Conservation (phyloP, 2,329 filamentous ascomycete genomes). For the Trichoderma koningiopsis region DNA sequence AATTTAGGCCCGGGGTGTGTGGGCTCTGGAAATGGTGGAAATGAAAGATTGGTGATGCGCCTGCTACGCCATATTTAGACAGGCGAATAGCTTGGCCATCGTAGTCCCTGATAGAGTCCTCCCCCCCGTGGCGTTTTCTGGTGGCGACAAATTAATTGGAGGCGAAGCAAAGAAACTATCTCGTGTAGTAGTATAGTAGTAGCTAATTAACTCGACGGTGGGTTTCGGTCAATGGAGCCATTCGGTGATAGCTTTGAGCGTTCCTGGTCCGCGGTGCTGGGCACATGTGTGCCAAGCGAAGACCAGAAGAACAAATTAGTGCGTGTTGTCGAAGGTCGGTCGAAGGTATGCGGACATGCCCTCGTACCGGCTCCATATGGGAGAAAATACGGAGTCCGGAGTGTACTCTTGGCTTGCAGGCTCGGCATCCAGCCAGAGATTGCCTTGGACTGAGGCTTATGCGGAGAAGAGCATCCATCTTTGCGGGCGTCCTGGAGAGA, state of each 20-base stretch:
- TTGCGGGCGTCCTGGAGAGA: slow-evolving; percentile 17
- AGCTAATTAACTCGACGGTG: slow-evolving; percentile 15
- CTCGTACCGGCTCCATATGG: slow-evolving; percentile 2
- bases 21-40: slow-evolving; percentile 12
- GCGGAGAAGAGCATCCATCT: slow-evolving; percentile 8
- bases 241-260: neutral
- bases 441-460: neutral
- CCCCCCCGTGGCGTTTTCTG: slow-evolving; percentile 6
- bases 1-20: slow-evolving; percentile 9
- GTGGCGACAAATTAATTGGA: slow-evolving; percentile 21
- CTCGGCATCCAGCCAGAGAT: slow-evolving; percentile 2
- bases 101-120: neutral
- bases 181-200: neutral
- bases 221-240: neutral
- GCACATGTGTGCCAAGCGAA: slow-evolving; percentile 4
- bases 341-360: neutral
- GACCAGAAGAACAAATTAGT: neutral
- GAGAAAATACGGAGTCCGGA: slow-evolving; percentile 8
- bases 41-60: slow-evolving; percentile 9
- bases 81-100: slow-evolving; percentile 19
- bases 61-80: slow-evolving; percentile 16
- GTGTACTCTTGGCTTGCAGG: neutral
- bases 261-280: slow-evolving; percentile 14
- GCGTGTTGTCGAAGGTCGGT: neutral
- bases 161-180: slow-evolving; percentile 10